Conservation (phyloP, 495 filamentous ascomycete species). For the Aspergillus ellipticus region DNA sequence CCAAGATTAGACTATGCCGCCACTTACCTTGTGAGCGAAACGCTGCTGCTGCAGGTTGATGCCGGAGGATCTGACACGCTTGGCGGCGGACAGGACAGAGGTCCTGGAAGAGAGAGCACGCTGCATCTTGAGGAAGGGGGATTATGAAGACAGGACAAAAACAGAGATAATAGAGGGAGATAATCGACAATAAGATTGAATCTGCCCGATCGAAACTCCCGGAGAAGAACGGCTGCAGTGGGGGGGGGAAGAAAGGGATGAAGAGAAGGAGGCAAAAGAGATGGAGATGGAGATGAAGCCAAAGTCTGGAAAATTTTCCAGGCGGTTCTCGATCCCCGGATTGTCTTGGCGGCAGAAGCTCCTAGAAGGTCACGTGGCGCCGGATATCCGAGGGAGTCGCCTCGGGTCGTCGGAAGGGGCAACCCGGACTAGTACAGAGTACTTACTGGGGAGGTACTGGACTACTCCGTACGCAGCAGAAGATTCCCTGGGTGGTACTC, state of each 20-base stretch:
- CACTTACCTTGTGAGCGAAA: constrained; percentile 87
- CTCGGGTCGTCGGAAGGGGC: constrained; percentile 21
- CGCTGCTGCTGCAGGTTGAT: constrained; percentile 77
- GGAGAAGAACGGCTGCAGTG: constrained; percentile 24
- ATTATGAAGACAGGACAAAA: constrained; percentile 22
- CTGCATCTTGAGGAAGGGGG: constrained; percentile 58
- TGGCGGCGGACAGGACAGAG: constrained; percentile 68
- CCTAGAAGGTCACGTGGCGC: constrained; percentile 46
- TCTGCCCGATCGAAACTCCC: constrained; percentile 31
- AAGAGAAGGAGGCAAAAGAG: constrained; percentile 23
- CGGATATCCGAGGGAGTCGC: constrained; percentile 28
- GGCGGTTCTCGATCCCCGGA: constrained; percentile 45
- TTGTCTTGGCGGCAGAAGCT: constrained; percentile 44
- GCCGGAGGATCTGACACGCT: constrained; percentile 49
- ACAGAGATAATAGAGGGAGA: constrained; percentile 17
- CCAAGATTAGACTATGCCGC: neutral
- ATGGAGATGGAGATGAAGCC: constrained; percentile 37
- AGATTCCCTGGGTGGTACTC: too few relatives aligned
- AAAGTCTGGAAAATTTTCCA: constrained; percentile 52
- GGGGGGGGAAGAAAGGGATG: constrained; percentile 18
- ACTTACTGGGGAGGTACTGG: too few relatives aligned
- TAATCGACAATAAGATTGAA: constrained; percentile 13
- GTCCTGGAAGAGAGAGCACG: constrained; percentile 64
- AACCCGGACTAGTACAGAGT: too few relatives aligned
- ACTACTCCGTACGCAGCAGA: too few relatives aligned